Conservation (phyloP, 345 rosid genomes). For the Heritiera fomes region DNA sequence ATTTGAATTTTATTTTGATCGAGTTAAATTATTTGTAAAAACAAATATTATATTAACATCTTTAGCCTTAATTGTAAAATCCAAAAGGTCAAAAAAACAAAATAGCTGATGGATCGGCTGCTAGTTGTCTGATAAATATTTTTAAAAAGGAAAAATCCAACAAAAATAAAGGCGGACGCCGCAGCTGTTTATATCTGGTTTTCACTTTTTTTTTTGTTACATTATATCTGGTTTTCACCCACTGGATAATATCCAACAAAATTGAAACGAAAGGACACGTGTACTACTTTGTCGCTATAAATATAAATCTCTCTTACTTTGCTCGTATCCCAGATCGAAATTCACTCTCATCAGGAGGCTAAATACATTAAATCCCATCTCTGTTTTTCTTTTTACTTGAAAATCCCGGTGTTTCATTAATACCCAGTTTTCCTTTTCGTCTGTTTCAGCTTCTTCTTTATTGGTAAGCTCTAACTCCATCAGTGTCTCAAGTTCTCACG, state of each 20-base stretch:
- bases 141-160: background rate
- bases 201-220: no score
- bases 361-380: background rate
- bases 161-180: background rate
- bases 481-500: background rate
- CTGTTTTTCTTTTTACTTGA: background rate
- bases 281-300: background rate
- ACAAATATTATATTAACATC: no score
- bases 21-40: no score
- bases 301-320: background rate
- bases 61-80: no score
- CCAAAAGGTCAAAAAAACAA: background rate
- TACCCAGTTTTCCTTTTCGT: background rate
- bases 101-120: no score
- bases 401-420: background rate
- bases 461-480: constrained; percentile 9
- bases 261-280: no score
- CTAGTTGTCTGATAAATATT: no score
- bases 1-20: no score
- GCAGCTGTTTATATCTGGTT: background rate
- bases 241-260: no score
- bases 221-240: background rate
- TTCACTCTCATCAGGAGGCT: background rate
- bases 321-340: background rate
- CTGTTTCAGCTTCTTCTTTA: constrained; percentile 1